Evolutionary conservation across 306 rosid genomes (phyloP).

Genomic region (Herpetospermum pedunculosum): DNA sequence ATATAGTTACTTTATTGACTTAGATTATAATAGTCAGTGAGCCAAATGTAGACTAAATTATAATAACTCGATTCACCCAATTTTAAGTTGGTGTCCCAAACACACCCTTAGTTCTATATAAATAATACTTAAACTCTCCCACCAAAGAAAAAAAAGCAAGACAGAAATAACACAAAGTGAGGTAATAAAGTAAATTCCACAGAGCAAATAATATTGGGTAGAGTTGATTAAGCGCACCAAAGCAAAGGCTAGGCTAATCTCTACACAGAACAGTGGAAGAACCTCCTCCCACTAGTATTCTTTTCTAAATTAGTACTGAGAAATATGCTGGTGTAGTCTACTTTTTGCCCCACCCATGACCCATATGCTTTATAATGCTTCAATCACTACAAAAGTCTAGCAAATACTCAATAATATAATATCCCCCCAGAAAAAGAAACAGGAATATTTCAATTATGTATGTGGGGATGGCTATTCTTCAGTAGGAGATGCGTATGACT

Average conservation of each 20-base stretch:
- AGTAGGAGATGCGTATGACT: slow-evolving; percentile 36
- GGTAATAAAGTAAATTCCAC: background rate
- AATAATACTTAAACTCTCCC: background rate
- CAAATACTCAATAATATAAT: slow-evolving; percentile 10
- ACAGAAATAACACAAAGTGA: background rate
- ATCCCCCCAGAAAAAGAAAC: background rate
- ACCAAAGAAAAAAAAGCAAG: background rate
- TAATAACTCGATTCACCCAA: too few species aligned
- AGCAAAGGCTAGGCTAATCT: slow-evolving; percentile 13
- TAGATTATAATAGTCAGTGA: too few species aligned
- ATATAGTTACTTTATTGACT: too few species aligned
- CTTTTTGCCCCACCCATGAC: slow-evolving; percentile 21
- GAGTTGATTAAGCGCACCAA: slow-evolving; percentile 17
- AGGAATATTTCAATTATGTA: slow-evolving; percentile 19
- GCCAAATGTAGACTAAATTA: too few species aligned
- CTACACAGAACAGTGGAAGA: slow-evolving; percentile 12
- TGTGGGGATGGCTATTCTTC: slow-evolving; percentile 41
- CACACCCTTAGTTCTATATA: too few species aligned
- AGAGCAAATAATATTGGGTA: background rate
- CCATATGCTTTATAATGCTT: slow-evolving; percentile 18
- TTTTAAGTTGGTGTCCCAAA: too few species aligned
- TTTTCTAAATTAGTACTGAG: slow-evolving; percentile 26
- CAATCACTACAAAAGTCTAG: slow-evolving; percentile 25
- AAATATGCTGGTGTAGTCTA: slow-evolving; percentile 18
- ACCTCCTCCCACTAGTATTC: slow-evolving; percentile 15